These are phyloP conservation scores for Russula sp. DNA, from an alignment of 768 basidiomycete species.

Conservation along the genomic window DNA sequence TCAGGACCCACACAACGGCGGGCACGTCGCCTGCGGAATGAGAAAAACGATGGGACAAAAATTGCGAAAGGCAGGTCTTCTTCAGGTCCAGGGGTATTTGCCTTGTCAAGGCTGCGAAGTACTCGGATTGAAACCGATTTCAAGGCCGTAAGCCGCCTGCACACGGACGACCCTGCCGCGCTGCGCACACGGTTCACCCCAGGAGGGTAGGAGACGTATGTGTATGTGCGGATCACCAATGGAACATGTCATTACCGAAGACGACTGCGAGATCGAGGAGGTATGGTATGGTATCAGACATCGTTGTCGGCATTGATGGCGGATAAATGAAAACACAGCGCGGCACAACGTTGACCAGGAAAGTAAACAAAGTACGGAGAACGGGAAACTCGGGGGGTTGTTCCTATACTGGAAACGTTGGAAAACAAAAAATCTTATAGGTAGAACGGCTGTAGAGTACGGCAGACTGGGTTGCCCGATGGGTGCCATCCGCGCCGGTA, in stretches of 20 bases:
- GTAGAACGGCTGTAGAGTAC: background rate
- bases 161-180: background rate
- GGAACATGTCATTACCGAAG: background rate
- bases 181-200: background rate
- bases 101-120: slow-evolving; percentile 8
- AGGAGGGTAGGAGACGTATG: background rate
- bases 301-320: background rate
- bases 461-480: background rate
- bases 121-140: background rate
- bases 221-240: background rate
- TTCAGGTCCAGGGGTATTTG: background rate
- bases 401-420: background rate
- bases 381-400: background rate
- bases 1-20: background rate
- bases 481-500: background rate
- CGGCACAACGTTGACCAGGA: background rate
- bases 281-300: background rate
- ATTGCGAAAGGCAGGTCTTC: slow-evolving; percentile 4
- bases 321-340: background rate
- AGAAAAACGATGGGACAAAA: background rate
- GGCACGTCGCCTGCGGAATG: background rate
- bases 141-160: background rate
- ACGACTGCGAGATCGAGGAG: background rate
- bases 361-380: background rate
- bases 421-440: background rate